phyloP scores from a whole-genome alignment of 768 basidiomycete genomes.

The Strobilomyces dryophilus region DNA sequence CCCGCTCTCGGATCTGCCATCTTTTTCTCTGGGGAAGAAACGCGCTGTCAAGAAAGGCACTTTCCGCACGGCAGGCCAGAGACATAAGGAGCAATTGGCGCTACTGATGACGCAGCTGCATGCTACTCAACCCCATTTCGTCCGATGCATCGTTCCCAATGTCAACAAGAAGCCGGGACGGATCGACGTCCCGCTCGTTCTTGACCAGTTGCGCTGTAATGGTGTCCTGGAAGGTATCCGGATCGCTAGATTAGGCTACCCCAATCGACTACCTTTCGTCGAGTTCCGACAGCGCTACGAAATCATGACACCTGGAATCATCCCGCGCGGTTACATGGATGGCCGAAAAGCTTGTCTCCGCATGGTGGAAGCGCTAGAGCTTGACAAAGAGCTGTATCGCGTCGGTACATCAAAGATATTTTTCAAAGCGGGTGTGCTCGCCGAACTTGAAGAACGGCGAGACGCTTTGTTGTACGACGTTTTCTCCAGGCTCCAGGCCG shows the following conservation, averaged over 20 bases:
- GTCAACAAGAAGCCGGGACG: conserved; percentile 84
- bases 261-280: conserved; percentile 93
- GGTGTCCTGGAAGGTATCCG: conserved; percentile 99
- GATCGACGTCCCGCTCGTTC: conserved; percentile 89
- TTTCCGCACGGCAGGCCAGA: conserved; percentile 91
- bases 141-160: conserved; percentile 97
- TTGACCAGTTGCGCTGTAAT: conserved; percentile 96
- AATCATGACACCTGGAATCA: conserved; percentile 88
- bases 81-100: conserved; percentile 93
- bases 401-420: conserved; percentile 98
- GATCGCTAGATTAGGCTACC: conserved; percentile 95
- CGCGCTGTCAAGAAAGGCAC: conserved; percentile 89
- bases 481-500: conserved; percentile 85
- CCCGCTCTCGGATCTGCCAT: conserved; percentile 26
- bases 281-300: conserved; percentile 98
- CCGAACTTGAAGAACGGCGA: conserved; percentile 90
- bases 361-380: conserved; percentile 85
- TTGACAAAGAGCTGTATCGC: conserved; percentile 80
- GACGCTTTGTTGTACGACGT: conserved; percentile 86
- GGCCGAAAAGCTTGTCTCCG: conserved; percentile 89
- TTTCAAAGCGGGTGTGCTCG: conserved; percentile 97
- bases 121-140: conserved; percentile 96
- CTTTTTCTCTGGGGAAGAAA: conserved; percentile 51
- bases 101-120: conserved; percentile 89
- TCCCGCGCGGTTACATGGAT: conserved; percentile 96